Base-by-base conservation (phyloP, 129 eudicot species). In the Centella asiatica region DNA sequence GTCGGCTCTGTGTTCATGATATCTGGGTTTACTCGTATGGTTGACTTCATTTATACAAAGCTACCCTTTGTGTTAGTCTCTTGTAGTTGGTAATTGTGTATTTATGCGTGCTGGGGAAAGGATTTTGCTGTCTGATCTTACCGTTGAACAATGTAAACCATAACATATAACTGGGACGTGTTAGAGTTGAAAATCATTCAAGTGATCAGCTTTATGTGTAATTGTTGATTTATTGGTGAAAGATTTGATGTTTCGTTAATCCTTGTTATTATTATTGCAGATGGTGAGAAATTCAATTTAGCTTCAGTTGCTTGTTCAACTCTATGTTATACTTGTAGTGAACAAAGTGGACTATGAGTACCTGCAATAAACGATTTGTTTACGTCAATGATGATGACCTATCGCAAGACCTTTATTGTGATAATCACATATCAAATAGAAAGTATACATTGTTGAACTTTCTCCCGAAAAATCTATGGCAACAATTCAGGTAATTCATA, bases 401-500 rank as follows among this genome's bases (percentile, higher is more conserved):
- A 11, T 70, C 86, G 1, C 74, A 80, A 7, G 86, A 92, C 50
- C 79, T 84, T 46, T 87, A 79, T 68, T 77, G 90, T 53, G 96
- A 87, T 68, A 92, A 92, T 56, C 96, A 92, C 59, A 73, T 92
- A 60, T 92, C 99, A 1, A 92, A 92, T 76, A 82, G 88, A 39
- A 92, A 92, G 65, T 92, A 92, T 62, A 92, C 94, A 1, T 29
- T 92, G 71, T 69, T 82, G 61, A 92, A 92, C 68, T 92, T 92
- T 69, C 79, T 92, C 19, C 99, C 99, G 5, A 92, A 87, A 66
- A 92, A 92, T 74, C 65, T 92, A 62, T 92, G 96, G 95, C 96
- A 92, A 63, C 99, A 92, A 66, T 92, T 92, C 86, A 92, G 99
- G 99, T 92, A 68, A 64, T 44, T 23, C 50, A 22, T 15, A 20